Evolutionary conservation across 2,329 filamentous ascomycete species (phyloP).

Genomic region (Teratosphaeriaceae sp.): DNA sequence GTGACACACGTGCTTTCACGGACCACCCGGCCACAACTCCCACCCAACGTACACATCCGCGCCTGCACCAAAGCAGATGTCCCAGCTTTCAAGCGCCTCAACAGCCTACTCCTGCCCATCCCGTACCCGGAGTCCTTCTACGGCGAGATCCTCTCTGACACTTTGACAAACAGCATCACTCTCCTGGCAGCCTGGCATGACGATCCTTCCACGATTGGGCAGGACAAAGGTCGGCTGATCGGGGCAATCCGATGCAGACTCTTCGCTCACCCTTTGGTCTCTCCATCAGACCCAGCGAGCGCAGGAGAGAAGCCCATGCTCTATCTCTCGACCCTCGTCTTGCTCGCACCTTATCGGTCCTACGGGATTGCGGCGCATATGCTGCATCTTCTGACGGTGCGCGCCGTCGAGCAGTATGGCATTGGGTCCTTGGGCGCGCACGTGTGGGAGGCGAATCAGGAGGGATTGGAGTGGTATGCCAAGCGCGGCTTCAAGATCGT

Average conservation of each 20-base stretch:
- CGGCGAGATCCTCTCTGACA: conserved; percentile 51
- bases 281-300: background rate
- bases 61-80: conserved; percentile 49
- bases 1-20: conserved; percentile 1
- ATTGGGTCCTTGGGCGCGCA: conserved; percentile 52
- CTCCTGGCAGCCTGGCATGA: conserved; percentile 55
- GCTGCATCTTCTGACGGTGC: conserved; percentile 33
- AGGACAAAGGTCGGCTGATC: conserved; percentile 32
- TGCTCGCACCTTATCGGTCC: conserved; percentile 53
- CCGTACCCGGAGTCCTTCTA: conserved; percentile 57
- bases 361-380: conserved; percentile 52
- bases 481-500: conserved; percentile 51
- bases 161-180: conserved; percentile 46
- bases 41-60: conserved; percentile 47
- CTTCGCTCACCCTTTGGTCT: conserved; percentile 22
- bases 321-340: conserved; percentile 56
- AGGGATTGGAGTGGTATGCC: conserved; percentile 54
- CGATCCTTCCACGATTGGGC: conserved; percentile 23
- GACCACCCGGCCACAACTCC: conserved; percentile 23
- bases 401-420: conserved; percentile 42
- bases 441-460: conserved; percentile 57
- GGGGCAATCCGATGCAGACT: conserved; percentile 44
- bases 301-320: conserved; percentile 30
- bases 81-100: conserved; percentile 51
- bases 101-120: conserved; percentile 53